These are phyloP conservation scores for Alternaria gansuensis DNA, from an alignment of 2,329 filamentous ascomycete genomes.

Conservation along the genomic window DNA sequence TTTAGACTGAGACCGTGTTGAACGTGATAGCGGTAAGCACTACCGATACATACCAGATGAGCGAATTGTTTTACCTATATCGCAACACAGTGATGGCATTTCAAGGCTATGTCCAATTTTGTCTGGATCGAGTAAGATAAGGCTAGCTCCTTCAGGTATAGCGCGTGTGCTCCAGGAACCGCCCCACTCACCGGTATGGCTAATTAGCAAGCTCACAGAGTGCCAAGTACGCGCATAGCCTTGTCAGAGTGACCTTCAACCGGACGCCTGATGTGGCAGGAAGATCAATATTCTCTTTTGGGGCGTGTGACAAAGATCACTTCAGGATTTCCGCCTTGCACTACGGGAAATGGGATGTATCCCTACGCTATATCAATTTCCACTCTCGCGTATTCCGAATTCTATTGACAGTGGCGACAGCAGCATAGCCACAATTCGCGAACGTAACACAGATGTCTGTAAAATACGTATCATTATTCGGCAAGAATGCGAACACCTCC, in stretches of 20 bases:
- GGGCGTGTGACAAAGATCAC: neutral
- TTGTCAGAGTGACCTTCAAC: neutral
- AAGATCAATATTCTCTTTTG: slow-evolving; percentile 5
- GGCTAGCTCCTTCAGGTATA: neutral
- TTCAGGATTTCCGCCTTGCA: slow-evolving; percentile 1
- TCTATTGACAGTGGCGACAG: neutral
- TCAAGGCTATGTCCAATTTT: neutral
- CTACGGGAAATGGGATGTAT: slow-evolving; percentile 8
- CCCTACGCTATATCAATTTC: neutral
- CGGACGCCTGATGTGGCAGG: slow-evolving; percentile 8
- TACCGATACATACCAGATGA: neutral
- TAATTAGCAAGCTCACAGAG: slow-evolving; percentile 1
- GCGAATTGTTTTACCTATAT: slow-evolving; percentile 4
- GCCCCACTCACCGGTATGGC: neutral
- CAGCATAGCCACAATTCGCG: neutral
- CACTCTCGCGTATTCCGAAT: slow-evolving; percentile 1
- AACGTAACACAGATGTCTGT: neutral
- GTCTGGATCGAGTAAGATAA: neutral
- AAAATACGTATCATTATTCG: neutral
- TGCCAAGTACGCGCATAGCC: slow-evolving; percentile 12
- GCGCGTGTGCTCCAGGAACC: neutral
- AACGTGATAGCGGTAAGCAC: neutral
- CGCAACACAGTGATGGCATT: neutral
- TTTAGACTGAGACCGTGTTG: neutral
- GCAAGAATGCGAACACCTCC: neutral